These are phyloP conservation scores for Puccinia triticina DNA, from an alignment of 1,284 basidiomycete genomes.

Conservation along the genomic window DNA sequence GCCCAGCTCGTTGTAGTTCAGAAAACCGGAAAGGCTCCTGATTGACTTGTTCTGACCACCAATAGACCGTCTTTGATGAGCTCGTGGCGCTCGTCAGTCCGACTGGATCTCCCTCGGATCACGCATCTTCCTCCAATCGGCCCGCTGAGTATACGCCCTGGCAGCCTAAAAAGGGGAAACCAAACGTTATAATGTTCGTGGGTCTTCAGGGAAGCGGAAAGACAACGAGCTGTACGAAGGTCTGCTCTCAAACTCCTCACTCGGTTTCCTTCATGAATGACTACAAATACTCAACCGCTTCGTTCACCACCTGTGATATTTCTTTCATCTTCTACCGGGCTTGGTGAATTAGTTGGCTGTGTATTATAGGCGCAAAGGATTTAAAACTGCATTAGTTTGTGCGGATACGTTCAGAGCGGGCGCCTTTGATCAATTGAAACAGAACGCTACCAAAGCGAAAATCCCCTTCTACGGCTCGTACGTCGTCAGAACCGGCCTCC, in stretches of 20 bases:
- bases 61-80: slow-evolving; percentile 91
- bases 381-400: slow-evolving; percentile 97
- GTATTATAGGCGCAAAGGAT: slow-evolving; percentile 94
- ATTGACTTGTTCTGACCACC: slow-evolving; percentile 16
- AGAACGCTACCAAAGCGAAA: slow-evolving; percentile 94
- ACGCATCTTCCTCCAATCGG: slow-evolving; percentile 52
- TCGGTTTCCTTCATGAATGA: neutral
- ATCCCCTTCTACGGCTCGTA: slow-evolving; percentile 94
- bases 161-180: slow-evolving; percentile 92
- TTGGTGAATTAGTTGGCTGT: slow-evolving; percentile 72
- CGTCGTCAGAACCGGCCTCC: neutral
- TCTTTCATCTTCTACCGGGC: slow-evolving; percentile 28
- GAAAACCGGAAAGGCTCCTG: neutral
- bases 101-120: slow-evolving; percentile 68
- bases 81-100: slow-evolving; percentile 93
- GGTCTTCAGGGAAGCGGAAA: slow-evolving; percentile 97
- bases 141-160: slow-evolving; percentile 49
- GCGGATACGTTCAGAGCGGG: slow-evolving; percentile 99
- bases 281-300: neutral
- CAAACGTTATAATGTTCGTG: slow-evolving; percentile 96
- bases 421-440: slow-evolving; percentile 92
- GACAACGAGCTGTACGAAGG: slow-evolving; percentile 94
- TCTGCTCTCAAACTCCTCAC: slow-evolving; percentile 46
- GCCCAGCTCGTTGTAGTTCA: slow-evolving; percentile 1
- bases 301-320: neutral